A percentile compares a stretch with the other conserved stretches of the same genome.
Conservation (phyloP, 345 rosid genomes). For the Kandelia obovata region DNA sequence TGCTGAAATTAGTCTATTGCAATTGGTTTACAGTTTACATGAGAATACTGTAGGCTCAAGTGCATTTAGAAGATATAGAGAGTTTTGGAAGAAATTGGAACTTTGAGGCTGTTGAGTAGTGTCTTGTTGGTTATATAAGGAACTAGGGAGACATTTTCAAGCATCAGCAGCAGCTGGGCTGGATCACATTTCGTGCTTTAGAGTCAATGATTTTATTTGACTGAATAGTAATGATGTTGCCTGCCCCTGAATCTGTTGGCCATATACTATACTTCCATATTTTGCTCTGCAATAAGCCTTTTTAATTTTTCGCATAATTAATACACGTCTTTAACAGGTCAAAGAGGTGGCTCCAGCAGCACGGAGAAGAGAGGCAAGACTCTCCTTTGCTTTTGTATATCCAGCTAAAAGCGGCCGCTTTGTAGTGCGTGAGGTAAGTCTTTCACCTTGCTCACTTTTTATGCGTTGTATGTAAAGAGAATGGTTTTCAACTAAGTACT, state of each 20-base stretch:
- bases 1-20: conserved; percentile 3
- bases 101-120: neutral
- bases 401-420: conserved; percentile 77
- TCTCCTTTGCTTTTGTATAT: conserved; percentile 90
- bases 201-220: neutral
- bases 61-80: no score
- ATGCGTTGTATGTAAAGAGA: neutral
- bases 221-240: neutral
- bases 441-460: neutral
- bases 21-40: no score
- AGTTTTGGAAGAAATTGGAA: neutral
- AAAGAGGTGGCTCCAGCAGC: conserved; percentile 91
- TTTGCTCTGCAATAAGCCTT: neutral
- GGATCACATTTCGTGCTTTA: neutral
- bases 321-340: conserved; percentile 41
- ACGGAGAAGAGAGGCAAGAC: conserved; percentile 81
- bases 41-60: no score
- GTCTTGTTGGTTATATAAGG: neutral
- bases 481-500: neutral
- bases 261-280: neutral
- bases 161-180: neutral
- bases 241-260: neutral
- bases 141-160: neutral
- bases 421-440: conserved; percentile 61
- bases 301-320: neutral